Evolutionary conservation across 768 basidiomycete species (phyloP).

Genomic region (Serpula lacrymans): DNA sequence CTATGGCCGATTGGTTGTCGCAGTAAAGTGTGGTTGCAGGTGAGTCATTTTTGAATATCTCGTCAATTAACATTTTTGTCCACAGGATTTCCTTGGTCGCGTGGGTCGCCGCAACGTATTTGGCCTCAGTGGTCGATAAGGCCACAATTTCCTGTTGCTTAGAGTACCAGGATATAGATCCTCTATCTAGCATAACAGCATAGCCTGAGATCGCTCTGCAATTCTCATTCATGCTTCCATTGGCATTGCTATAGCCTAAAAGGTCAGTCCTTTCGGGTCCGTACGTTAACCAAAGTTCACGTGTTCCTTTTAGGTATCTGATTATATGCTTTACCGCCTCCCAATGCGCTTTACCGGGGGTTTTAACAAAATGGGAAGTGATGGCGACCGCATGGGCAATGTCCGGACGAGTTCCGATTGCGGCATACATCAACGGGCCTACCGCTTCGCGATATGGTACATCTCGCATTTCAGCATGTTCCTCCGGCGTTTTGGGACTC

Average conservation of each 20-base stretch:
- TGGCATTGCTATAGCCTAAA: too few relatives aligned
- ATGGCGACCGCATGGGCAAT: slow-evolving; percentile 24
- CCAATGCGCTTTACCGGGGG: slow-evolving; percentile 5
- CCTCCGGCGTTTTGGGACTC: too few relatives aligned
- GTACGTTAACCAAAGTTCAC: too few relatives aligned
- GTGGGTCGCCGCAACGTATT: too few relatives aligned
- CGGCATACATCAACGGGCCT: slow-evolving; percentile 26
- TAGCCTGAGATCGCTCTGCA: slow-evolving; percentile 23
- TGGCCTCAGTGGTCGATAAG: slow-evolving; percentile 31
- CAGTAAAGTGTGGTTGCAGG: too few relatives aligned
- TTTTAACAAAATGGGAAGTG: slow-evolving; percentile 17
- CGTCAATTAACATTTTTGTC: slow-evolving; percentile 12
- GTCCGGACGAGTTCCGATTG: slow-evolving; percentile 26
- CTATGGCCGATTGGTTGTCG: slow-evolving; percentile 18
- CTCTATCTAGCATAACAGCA: slow-evolving; percentile 22
- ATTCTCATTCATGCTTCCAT: too few relatives aligned
- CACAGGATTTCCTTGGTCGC: too few relatives aligned
- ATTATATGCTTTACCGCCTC: slow-evolving; percentile 11
- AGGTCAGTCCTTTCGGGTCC: too few relatives aligned
- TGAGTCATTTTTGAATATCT: slow-evolving; percentile 4
- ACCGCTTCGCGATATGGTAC: too few relatives aligned
- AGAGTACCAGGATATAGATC: slow-evolving; percentile 30
- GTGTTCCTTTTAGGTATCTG: slow-evolving; percentile 9
- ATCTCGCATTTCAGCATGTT: too few relatives aligned
- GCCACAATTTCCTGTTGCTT: slow-evolving; percentile 29